These are phyloP conservation scores for Astrothelium subdiscretum DNA, from an alignment of 495 filamentous ascomycete genomes.

Conservation along the genomic window DNA sequence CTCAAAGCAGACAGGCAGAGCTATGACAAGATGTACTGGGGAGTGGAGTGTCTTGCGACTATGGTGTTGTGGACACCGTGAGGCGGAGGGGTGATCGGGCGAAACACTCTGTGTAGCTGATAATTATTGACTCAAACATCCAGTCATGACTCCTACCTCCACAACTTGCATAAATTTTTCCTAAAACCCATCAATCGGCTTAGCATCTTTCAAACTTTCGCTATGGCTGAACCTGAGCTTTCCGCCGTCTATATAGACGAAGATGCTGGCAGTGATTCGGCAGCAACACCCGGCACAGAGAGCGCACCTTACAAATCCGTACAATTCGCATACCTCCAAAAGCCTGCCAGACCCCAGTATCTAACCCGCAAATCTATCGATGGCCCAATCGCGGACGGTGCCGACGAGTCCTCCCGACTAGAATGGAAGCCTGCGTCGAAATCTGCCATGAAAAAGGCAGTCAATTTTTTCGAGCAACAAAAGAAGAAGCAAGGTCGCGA, in stretches of 20 bases:
- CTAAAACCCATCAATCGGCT: not conserved
- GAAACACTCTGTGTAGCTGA: no score
- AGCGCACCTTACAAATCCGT: constrained; percentile 70
- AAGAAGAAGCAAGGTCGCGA: constrained; percentile 37
- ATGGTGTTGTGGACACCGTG: no score
- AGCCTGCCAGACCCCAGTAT: constrained; percentile 46
- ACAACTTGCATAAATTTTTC: not conserved
- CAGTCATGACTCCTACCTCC: not conserved
- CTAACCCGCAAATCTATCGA: constrained; percentile 54
- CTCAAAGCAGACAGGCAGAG: no score
- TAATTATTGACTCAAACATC: no score
- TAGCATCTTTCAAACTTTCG: not conserved
- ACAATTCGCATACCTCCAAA: constrained; percentile 63
- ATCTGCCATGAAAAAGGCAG: constrained; percentile 71
- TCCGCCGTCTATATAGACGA: constrained; percentile 59
- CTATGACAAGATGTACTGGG: no score
- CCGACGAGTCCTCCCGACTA: constrained; percentile 41
- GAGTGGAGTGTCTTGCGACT: no score
- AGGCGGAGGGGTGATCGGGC: no score
- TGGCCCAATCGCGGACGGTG: constrained; percentile 51
- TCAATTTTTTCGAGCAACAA: constrained; percentile 49
- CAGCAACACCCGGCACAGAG: constrained; percentile 56
- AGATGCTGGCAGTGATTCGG: constrained; percentile 59
- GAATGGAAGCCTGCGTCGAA: constrained; percentile 77
- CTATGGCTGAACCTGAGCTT: not conserved